These are phyloP conservation scores for Trichosporon ovoides DNA, from an alignment of 1,284 basidiomycete species.

Conservation along the genomic window DNA sequence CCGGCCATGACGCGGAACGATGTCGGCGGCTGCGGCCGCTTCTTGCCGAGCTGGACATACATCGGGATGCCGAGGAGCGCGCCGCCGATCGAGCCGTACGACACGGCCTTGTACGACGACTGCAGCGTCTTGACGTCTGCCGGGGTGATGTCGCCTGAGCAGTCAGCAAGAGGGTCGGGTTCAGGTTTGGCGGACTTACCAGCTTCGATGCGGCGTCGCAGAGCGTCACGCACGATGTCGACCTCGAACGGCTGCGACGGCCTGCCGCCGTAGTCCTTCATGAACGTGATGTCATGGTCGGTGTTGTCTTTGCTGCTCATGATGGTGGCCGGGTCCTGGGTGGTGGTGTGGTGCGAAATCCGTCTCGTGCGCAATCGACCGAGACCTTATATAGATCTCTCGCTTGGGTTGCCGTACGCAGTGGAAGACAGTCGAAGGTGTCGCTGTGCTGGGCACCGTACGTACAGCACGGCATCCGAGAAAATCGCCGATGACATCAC, in stretches of 20 bases:
- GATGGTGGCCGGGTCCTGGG: too few relatives aligned
- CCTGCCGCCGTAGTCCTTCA: not conserved
- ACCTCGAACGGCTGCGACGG: constrained; percentile 26
- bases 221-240: constrained; percentile 24
- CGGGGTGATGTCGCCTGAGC: constrained; percentile 33
- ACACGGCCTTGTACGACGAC: constrained; percentile 30
- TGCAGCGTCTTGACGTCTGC: constrained; percentile 35
- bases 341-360: too few relatives aligned
- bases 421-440: too few relatives aligned
- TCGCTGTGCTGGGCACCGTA: too few relatives aligned
- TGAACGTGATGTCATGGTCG: constrained; percentile 8
- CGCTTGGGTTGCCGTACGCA: too few relatives aligned
- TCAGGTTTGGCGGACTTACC: constrained; percentile 17
- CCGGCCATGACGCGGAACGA: constrained; percentile 10
- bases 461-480: too few relatives aligned
- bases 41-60: constrained; percentile 16
- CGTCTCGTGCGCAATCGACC: too few relatives aligned
- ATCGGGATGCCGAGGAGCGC: constrained; percentile 21
- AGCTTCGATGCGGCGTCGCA: constrained; percentile 26
- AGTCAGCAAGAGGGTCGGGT: not conserved
- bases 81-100: constrained; percentile 21
- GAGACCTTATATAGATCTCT: too few relatives aligned
- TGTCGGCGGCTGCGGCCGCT: constrained; percentile 5
- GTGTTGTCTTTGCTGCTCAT: not conserved
- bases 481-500: too few relatives aligned